Evolutionary conservation across 495 filamentous ascomycete genomes (phyloP), one percentile per base, ranked within the genome.

Genomic region (Usnea hakonensis): DNA sequence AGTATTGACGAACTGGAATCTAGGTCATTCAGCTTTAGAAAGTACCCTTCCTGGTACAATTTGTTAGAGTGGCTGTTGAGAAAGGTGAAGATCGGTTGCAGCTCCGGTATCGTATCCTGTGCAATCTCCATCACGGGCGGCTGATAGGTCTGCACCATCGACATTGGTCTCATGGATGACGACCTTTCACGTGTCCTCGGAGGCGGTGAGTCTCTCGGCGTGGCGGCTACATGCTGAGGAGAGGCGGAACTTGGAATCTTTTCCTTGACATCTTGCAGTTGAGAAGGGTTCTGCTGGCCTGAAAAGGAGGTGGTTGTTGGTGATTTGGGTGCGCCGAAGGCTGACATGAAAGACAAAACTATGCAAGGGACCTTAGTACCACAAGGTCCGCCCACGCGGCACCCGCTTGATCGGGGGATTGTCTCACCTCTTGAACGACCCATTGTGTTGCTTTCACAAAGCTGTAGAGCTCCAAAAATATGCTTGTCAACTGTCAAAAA

Each of bases 21-120:
- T 62, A 96, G 80, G 70, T 98, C 94, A 73, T 95, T 92, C 48
- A 97, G 73, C 72, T 97, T 98, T 68, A 98, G 71, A 64, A 98
- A 97, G 71, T 97, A 98, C 17, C 94, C 94, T 75, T 98, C 94
- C 52, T 96, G 90, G 71, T 97, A 98, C 54, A 97, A 77, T 76
- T 97, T 98, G 73, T 96, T 97, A 14, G 83, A 85, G 74, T 97
- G 95, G 73, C 88, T 95, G 74, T 96, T 98, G 55, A 98, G 82
- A 69, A 89, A 93, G 57, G 83, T 88, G 74, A 97, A 97, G 66
- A 97, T 94, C 30, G 90, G 94, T 73, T 90, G 89, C 38, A 98
- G 79, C 77, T 98, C 94, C 7, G 95, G 89, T 37, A 90, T 83
- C 11, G 91, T 97, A 68, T 96, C 90, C 57, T 85, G 79, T 64